Evolutionary conservation across 208 protist genomes (phyloP).

Genomic region (Leishmania braziliensis): DNA sequence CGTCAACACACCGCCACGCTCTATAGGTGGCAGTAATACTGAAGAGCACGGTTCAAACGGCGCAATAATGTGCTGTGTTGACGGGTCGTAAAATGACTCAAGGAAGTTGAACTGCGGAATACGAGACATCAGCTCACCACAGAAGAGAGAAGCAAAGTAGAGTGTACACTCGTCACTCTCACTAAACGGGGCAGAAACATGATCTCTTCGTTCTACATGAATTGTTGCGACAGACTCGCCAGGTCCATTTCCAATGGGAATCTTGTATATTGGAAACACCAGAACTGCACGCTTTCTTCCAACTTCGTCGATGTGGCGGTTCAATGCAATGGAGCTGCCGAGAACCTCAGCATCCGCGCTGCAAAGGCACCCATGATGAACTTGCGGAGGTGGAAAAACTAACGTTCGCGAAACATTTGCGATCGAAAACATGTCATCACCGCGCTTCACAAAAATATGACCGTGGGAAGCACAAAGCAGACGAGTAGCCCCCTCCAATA

Average conservation of each 20-base stretch:
- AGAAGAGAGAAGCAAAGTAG: conserved; percentile 60
- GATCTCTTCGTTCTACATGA: conserved; percentile 72
- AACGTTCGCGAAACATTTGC: conserved; percentile 73
- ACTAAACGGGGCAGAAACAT: conserved; percentile 58
- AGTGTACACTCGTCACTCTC: conserved; percentile 62
- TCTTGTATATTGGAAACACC: conserved; percentile 71
- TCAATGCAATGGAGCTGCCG: conserved; percentile 82
- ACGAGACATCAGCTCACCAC: conserved; percentile 76
- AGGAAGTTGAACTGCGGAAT: conserved; percentile 79
- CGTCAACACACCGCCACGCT: not conserved
- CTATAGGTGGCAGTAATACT: conserved; percentile 19
- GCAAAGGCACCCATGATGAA: conserved; percentile 68
- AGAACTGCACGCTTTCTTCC: conserved; percentile 46
- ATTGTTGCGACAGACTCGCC: conserved; percentile 48
- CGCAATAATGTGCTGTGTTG: conserved; percentile 83
- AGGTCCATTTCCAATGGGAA: conserved; percentile 5
- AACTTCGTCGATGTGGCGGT: conserved; percentile 55
- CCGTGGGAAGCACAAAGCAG: conserved; percentile 59
- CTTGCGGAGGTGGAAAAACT: conserved; percentile 74
- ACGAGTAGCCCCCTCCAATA: conserved; percentile 61
- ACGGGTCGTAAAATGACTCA: conserved; percentile 80
- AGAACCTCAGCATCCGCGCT: conserved; percentile 82
- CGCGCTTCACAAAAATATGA: conserved; percentile 76
- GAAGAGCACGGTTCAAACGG: conserved; percentile 65
- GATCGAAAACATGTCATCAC: conserved; percentile 85